phyloP scores from a whole-genome alignment of 352 stramenopile species.

The Phytophthora uliginosa region DNA sequence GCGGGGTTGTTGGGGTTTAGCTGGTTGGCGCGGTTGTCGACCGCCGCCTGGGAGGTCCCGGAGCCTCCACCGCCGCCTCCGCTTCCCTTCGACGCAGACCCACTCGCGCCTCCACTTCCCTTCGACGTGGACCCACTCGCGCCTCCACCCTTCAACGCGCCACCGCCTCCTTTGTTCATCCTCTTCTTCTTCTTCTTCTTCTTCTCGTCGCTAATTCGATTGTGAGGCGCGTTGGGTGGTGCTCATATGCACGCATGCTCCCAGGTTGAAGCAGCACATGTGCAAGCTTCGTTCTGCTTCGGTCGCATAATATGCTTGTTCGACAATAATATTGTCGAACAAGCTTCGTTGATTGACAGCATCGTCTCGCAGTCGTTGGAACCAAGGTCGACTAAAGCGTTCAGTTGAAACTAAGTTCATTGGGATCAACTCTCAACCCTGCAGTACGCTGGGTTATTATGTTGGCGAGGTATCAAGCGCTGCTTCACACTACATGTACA shows the following conservation, averaged over 20 bases:
- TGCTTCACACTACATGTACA: too few relatives aligned
- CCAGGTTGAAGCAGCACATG: constrained; percentile 11
- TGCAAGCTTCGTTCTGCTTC: constrained; percentile 12
- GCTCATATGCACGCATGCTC: neutral
- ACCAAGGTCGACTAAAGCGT: too few relatives aligned
- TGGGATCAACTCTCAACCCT: too few relatives aligned
- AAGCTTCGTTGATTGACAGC: too few relatives aligned
- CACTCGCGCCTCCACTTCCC: constrained; percentile 5
- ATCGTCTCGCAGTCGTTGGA: too few relatives aligned
- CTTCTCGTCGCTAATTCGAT: neutral
- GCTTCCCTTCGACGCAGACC: constrained; percentile 8
- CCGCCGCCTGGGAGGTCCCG: constrained; percentile 29
- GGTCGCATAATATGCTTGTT: too few relatives aligned
- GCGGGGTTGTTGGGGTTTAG: constrained; percentile 53
- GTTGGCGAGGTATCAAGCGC: too few relatives aligned
- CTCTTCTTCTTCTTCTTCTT: neutral
- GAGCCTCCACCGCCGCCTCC: neutral
- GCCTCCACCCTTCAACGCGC: constrained; percentile 20
- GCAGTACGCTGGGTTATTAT: too few relatives aligned
- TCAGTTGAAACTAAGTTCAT: too few relatives aligned
- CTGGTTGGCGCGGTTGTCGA: constrained; percentile 48
- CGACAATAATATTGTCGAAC: too few relatives aligned
- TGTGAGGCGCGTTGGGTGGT: constrained; percentile 5
- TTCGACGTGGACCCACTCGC: constrained; percentile 6
- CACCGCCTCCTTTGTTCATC: constrained; percentile 29